Evolutionary conservation across 306 rosid genomes (phyloP).

Genomic region (Cicer judaicum): DNA sequence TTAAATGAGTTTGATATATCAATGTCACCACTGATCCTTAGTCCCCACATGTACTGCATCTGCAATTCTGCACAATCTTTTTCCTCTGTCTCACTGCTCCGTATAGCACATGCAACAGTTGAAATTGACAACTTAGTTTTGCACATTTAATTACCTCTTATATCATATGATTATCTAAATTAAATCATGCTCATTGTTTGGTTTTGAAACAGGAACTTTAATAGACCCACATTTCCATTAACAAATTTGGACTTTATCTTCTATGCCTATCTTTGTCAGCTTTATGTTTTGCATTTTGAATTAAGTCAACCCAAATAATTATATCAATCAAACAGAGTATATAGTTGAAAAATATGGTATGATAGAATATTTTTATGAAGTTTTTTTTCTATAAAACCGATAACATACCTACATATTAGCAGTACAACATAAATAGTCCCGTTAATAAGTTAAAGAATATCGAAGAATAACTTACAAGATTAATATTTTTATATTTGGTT

Average conservation of each 20-base stretch:
- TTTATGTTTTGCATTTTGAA: slow-evolving; percentile 24
- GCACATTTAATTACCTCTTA: slow-evolving; percentile 14
- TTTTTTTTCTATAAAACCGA: too few relatives aligned
- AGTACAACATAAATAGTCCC: too few relatives aligned
- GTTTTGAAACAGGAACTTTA: slow-evolving; percentile 14
- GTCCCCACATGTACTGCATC: slow-evolving; percentile 41
- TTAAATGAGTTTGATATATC: slow-evolving; percentile 36
- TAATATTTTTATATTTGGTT: too few relatives aligned
- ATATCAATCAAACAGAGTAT: background rate
- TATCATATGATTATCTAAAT: slow-evolving; percentile 14
- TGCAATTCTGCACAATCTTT: slow-evolving; percentile 24
- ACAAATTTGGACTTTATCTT: slow-evolving; percentile 22
- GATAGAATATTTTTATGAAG: too few relatives aligned
- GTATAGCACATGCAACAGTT: slow-evolving; percentile 38
- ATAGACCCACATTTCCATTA: background rate
- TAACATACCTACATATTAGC: too few relatives aligned
- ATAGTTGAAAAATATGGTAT: background rate
- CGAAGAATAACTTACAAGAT: too few relatives aligned
- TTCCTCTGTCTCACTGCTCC: slow-evolving; percentile 28
- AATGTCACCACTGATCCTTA: slow-evolving; percentile 33
- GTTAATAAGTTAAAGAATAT: too few relatives aligned
- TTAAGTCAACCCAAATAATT: slow-evolving; percentile 28
- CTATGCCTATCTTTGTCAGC: slow-evolving; percentile 1
- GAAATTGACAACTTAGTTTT: slow-evolving; percentile 34
- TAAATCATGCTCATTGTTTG: slow-evolving; percentile 17